These are phyloP conservation scores for Gymnopilus junonius DNA, from an alignment of 768 basidiomycete species.

Conservation along the genomic window DNA sequence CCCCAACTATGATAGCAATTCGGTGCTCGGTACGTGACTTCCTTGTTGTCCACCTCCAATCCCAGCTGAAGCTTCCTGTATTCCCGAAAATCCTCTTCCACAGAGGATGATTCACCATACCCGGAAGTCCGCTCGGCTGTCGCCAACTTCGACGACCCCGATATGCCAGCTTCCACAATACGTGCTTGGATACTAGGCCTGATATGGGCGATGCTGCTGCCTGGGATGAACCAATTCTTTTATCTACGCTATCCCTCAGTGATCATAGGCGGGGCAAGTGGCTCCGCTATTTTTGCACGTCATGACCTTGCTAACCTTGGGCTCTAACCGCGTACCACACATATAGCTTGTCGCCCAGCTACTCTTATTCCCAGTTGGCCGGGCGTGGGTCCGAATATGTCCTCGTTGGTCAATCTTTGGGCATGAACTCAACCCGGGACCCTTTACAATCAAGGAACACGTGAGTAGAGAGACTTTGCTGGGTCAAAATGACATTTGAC, in stretches of 20 bases:
- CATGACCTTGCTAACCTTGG: constrained; percentile 7
- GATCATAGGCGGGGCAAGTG: constrained; percentile 52
- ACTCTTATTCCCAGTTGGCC: constrained; percentile 70
- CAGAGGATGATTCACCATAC: constrained; percentile 80
- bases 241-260: constrained; percentile 74
- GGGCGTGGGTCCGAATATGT: constrained; percentile 64
- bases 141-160: constrained; percentile 71
- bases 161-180: constrained; percentile 62
- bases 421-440: constrained; percentile 71
- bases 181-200: constrained; percentile 66
- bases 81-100: constrained; percentile 7
- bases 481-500: constrained; percentile 5
- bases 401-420: constrained; percentile 61
- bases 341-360: constrained; percentile 68
- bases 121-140: constrained; percentile 83
- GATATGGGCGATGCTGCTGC: constrained; percentile 59
- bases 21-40: constrained; percentile 30
- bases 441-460: constrained; percentile 75
- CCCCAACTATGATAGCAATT: constrained; percentile 39
- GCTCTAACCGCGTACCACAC: constrained; percentile 17
- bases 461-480: constrained; percentile 26
- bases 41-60: neutral
- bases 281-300: neutral
- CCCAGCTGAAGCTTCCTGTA: neutral
- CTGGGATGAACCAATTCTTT: constrained; percentile 82